Evolutionary conservation across 2,329 filamentous ascomycete genomes (phyloP).

Genomic region (Cladophialophora yegresii): DNA sequence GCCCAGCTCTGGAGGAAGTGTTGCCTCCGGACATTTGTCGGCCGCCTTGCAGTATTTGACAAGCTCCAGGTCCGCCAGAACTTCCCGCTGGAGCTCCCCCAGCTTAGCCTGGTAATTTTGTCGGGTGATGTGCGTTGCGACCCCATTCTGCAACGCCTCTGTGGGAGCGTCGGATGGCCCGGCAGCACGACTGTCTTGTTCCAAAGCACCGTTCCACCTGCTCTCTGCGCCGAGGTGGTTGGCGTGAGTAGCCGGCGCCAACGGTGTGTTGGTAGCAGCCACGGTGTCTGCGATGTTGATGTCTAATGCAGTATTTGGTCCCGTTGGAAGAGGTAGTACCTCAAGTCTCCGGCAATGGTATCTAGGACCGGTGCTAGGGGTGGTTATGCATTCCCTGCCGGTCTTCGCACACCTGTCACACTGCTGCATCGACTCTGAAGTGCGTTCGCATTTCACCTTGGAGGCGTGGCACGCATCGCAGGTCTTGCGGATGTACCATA

Average conservation of each 20-base stretch:
- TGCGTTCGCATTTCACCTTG: conserved; percentile 10
- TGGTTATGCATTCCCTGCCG: not conserved
- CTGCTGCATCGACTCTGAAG: conserved; percentile 2
- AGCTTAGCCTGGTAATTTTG: conserved; percentile 9
- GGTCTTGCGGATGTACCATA: not conserved
- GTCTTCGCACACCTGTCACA: conserved; percentile 10
- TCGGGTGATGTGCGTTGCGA: not conserved
- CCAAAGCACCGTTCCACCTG: not conserved
- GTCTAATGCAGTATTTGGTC: not conserved
- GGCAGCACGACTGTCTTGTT: not conserved
- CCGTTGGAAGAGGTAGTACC: not conserved
- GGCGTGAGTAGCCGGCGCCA: not conserved
- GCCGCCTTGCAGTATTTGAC: conserved; percentile 19
- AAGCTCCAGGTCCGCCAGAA: conserved; percentile 13
- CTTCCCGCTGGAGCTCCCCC: conserved; percentile 13
- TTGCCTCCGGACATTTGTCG: conserved; percentile 7
- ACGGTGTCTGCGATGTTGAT: not conserved
- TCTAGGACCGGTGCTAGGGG: not conserved
- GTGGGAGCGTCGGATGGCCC: not conserved
- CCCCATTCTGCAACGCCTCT: not conserved
- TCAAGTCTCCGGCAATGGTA: not conserved
- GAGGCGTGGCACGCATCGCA: conserved; percentile 2
- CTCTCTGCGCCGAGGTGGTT: not conserved
- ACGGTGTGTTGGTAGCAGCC: not conserved
- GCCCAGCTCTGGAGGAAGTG: conserved; percentile 1